A percentile compares a stretch with the other conserved stretches of the same genome.
Conservation (phyloP, 108 stramenopile genomes). For the Fragilaria crotonensis region DNA sequence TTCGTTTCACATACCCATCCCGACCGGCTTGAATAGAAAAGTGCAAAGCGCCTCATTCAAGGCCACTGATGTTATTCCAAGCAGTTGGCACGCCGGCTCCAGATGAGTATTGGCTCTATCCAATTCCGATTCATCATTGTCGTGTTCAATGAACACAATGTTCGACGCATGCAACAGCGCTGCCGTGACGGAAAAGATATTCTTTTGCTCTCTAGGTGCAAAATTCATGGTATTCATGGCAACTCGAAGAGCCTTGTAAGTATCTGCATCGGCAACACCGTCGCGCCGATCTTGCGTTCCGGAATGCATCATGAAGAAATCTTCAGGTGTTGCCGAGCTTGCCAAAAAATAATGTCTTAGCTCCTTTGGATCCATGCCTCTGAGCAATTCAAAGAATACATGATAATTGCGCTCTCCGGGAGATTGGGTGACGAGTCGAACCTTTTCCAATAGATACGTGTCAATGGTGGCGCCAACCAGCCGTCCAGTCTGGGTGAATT, state of each 20-base stretch:
- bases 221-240: conserved; percentile 74
- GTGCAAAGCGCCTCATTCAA: conserved; percentile 67
- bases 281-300: conserved; percentile 80
- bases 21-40: conserved; percentile 66
- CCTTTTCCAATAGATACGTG: conserved; percentile 96
- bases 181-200: conserved; percentile 55
- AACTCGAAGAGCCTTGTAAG: conserved; percentile 67
- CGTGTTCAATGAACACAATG: conserved; percentile 55
- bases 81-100: conserved; percentile 47
- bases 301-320: conserved; percentile 64
- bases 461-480: conserved; percentile 83
- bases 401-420: conserved; percentile 85
- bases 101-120: conserved; percentile 59
- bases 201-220: conserved; percentile 36
- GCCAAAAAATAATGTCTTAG: conserved; percentile 44
- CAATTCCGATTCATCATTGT: conserved; percentile 40
- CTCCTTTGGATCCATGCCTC: conserved; percentile 48
- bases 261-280: conserved; percentile 74
- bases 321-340: conserved; percentile 34
- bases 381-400: conserved; percentile 86
- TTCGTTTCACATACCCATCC: conserved; percentile 44
- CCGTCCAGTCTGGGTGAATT: conserved; percentile 70
- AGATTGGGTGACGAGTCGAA: conserved; percentile 64
- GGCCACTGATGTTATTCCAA: conserved; percentile 67
- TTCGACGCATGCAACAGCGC: conserved; percentile 88